These are phyloP conservation scores for Candida wancherniae DNA, from an alignment of 805 yeast species.

Conservation along the genomic window DNA sequence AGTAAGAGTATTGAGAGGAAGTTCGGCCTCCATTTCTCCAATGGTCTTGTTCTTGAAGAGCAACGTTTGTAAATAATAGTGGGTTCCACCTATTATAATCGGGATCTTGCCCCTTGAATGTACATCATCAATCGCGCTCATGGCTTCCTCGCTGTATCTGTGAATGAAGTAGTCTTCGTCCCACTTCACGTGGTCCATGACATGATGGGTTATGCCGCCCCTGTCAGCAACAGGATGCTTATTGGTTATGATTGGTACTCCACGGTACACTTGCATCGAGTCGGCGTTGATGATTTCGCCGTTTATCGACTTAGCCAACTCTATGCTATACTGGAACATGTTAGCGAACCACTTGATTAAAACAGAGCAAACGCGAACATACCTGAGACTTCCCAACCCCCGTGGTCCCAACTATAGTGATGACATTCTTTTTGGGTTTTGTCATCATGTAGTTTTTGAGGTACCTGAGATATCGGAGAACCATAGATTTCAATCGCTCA, in stretches of 20 bases:
- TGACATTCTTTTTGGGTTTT: conserved; percentile 34
- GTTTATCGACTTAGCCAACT: conserved; percentile 66
- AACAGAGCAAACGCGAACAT: conserved; percentile 12
- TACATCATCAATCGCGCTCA: conserved; percentile 56
- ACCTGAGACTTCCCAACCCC: conserved; percentile 94
- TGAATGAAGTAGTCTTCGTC: conserved; percentile 76
- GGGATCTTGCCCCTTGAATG: conserved; percentile 70
- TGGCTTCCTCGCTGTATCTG: conserved; percentile 71
- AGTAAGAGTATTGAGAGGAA: conserved; percentile 30
- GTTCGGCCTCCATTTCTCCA: conserved; percentile 23
- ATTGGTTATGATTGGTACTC: conserved; percentile 74
- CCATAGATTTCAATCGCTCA: conserved; percentile 7
- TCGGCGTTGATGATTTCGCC: conserved; percentile 96
- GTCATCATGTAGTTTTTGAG: conserved; percentile 27
- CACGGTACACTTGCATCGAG: conserved; percentile 90
- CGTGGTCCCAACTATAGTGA: conserved; percentile 84
- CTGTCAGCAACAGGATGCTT: conserved; percentile 85
- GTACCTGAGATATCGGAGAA: conserved; percentile 16
- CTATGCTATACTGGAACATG: conserved; percentile 56
- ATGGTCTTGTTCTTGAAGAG: conserved; percentile 67
- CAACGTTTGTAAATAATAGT: conserved; percentile 80
- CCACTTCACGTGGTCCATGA: conserved; percentile 83
- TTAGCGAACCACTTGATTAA: conserved; percentile 1
- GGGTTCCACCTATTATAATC: conserved; percentile 93
- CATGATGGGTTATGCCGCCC: conserved; percentile 73